Evolutionary conservation across 2,329 filamentous ascomycete species (phyloP).

Genomic region (Verticillium nonalfalfae): DNA sequence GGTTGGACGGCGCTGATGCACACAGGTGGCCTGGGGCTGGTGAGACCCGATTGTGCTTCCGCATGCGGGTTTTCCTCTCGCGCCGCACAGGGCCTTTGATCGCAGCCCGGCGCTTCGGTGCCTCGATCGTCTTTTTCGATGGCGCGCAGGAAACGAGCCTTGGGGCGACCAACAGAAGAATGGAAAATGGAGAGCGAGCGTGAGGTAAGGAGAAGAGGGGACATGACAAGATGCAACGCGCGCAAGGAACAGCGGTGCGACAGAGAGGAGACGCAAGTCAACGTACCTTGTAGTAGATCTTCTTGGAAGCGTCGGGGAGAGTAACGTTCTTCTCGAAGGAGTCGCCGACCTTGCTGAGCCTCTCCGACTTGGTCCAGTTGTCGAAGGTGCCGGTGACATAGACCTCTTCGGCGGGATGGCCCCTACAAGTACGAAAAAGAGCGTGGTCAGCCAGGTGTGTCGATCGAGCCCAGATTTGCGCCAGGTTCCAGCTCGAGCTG

Average conservation of each 20-base stretch:
- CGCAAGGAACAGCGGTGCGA: background rate
- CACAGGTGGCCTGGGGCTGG: background rate
- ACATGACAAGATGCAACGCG: background rate
- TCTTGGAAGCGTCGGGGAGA: constrained; percentile 58
- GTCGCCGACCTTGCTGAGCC: constrained; percentile 69
- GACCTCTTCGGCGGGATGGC: constrained; percentile 76
- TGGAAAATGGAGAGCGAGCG: background rate
- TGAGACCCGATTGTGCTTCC: background rate
- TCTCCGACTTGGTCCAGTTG: constrained; percentile 81
- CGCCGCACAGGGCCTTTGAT: background rate
- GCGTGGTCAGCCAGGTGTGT: constrained; percentile 6
- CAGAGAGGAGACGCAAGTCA: constrained; percentile 5
- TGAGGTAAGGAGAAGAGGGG: background rate
- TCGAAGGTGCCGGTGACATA: constrained; percentile 96
- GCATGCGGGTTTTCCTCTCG: background rate
- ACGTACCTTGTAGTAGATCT: constrained; percentile 91
- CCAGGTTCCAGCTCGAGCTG: background rate
- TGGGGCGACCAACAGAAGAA: no score
- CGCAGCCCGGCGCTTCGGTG: background rate
- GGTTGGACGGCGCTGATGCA: background rate
- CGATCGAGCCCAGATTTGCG: background rate
- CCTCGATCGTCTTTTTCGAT: background rate
- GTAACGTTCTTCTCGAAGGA: constrained; percentile 76
- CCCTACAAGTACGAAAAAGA: constrained; percentile 48
- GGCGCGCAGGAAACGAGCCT: background rate